Base-by-base conservation (phyloP, 768 basidiomycete species). In the Cubamyces lactineus region DNA sequence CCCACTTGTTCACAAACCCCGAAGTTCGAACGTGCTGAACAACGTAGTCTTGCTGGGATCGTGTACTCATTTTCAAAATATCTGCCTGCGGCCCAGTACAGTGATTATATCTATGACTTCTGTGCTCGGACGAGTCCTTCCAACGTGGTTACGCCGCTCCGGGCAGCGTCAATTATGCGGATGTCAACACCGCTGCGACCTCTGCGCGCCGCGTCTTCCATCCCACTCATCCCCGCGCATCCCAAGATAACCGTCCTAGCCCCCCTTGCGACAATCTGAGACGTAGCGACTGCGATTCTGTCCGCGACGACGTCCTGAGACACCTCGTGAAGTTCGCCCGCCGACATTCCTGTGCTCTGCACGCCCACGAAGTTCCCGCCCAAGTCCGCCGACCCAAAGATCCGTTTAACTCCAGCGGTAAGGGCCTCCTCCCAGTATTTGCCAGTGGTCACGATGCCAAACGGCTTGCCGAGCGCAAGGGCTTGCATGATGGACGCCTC, bases 371-470 rank as follows among this genome's bases (percentile, higher is more conserved):
- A 77, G 26, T 41, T 42, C 15, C 52, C 49, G 23, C 58, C 62
- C 23, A 43, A 52, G n/a, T 59, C 65, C 19, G 48, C 60, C 24
- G 56, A 62, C 15, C 68, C 67, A 40, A 74, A 64, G 38, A 73
- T 61, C 2, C 63, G 40, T 15, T 30, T 38, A 12, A 72, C 70
- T 7, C 70, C 73, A 2, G 60, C 63, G 17, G 62, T 64, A 26
- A 76, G 62, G 28, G 75, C 65, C 5, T 26, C 50, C 48, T 75
- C 76, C 74, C 76, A 77, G 19, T 72, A 71, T n/a, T 65, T 64
- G 5, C 75, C 76, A 5, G 75, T 78, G 43, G 76, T 76, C 21
- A 78, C 72, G 56, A 77, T 74, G 12, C 73, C 76, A 58, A 75
- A 79, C 17, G 61, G 65, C 30, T 57, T 39, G 15, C 66, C 70